Evolutionary conservation across 1,284 basidiomycete genomes (phyloP).

Genomic region (Ceratobasidium sp.): DNA sequence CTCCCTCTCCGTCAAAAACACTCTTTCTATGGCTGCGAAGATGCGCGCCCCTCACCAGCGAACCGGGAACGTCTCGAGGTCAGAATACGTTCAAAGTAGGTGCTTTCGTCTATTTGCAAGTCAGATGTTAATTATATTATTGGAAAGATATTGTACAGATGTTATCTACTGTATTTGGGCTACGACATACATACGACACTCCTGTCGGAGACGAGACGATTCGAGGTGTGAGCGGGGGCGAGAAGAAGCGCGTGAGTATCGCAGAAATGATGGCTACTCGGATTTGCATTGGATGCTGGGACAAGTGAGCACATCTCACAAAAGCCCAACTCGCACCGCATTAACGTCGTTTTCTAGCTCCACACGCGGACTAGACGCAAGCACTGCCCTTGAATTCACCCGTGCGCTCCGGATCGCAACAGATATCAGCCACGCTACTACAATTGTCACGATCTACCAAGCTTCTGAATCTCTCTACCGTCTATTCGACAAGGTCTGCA

Average conservation of each 20-base stretch:
- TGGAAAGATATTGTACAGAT: conserved; percentile 63
- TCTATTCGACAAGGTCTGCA: conserved; percentile 60
- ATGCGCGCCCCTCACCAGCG: conserved; percentile 67
- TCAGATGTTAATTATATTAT: conserved; percentile 49
- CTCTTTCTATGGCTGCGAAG: conserved; percentile 69
- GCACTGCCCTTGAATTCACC: conserved; percentile 53
- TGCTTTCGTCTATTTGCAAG: not conserved
- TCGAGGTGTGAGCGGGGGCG: conserved; percentile 81
- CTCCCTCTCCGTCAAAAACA: conserved; percentile 76
- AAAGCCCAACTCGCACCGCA: too few species aligned
- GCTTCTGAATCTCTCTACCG: conserved; percentile 52
- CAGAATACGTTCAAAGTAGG: conserved; percentile 50
- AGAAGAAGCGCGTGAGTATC: conserved; percentile 73
- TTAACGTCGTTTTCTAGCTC: conserved; percentile 53
- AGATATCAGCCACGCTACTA: conserved; percentile 54
- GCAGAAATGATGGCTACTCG: conserved; percentile 68
- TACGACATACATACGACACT: conserved; percentile 77
- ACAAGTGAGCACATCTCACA: conserved; percentile 57
- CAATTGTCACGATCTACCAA: conserved; percentile 58
- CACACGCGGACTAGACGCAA: conserved; percentile 12
- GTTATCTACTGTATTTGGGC: conserved; percentile 73
- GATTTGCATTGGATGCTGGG: conserved; percentile 72
- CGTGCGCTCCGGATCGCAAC: conserved; percentile 57
- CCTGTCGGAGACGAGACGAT: conserved; percentile 81
- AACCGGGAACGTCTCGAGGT: not conserved